Conservation (phyloP, 2,329 filamentous ascomycete genomes). For the Pseudocercospora eumusae region DNA sequence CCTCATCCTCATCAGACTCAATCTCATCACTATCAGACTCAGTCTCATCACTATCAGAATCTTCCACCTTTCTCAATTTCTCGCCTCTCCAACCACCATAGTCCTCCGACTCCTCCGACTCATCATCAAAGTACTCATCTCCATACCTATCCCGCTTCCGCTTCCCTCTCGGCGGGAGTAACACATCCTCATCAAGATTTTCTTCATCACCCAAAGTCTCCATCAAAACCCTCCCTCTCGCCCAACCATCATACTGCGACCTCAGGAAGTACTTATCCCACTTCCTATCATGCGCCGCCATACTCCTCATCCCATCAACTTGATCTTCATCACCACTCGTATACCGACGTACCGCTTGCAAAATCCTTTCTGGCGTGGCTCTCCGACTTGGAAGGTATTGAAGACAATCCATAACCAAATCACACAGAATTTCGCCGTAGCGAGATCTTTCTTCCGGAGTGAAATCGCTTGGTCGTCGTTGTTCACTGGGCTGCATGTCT, state of each 20-base stretch:
- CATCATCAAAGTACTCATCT: neutral
- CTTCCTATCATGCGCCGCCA: neutral
- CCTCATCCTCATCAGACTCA: neutral
- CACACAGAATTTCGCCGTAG: neutral
- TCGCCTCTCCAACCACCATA: neutral
- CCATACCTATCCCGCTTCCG: neutral
- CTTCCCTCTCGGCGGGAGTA: neutral
- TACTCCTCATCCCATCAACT: neutral
- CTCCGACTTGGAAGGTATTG: neutral
- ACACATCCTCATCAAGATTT: neutral
- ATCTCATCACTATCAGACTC: neutral
- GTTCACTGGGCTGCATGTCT: neutral
- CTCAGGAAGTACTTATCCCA: neutral
- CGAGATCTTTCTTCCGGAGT: neutral
- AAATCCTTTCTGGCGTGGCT: neutral
- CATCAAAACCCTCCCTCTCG: neutral
- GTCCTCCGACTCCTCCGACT: neutral
- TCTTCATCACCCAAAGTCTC: neutral
- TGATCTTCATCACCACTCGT: neutral
- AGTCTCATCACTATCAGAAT: neutral
- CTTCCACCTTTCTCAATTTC: neutral
- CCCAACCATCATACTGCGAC: neutral
- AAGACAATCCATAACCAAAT: neutral
- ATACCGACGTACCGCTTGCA: neutral
- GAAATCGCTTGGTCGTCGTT: neutral